Evolutionary conservation across 1,284 basidiomycete genomes (phyloP), one percentile per base, ranked within the genome.

Genomic region (Heterobasidion annosum): DNA sequence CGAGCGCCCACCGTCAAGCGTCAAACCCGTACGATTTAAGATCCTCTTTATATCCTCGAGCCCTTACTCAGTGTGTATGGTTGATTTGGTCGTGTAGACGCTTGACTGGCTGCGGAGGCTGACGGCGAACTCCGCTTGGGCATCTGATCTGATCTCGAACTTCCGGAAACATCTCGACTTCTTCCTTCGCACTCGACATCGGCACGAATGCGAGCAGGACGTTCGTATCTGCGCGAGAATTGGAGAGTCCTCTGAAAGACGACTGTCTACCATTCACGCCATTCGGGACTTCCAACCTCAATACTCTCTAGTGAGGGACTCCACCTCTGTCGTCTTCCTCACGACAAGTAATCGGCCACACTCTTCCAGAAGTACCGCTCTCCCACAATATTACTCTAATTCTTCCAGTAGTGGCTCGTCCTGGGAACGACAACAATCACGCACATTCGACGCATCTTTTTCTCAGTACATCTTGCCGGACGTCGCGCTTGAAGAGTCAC

Each of bases 401-500:
- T 47, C 46, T 25, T 15, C 54, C 34, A 45, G 48, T 13, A 55
- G 58, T 45, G 50, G 52, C 19, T 53, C 47, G 7, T 54, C 18
- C 16, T 59, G 58, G 58, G 48, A 44, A 18, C 54, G 58, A 10
- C 58, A 54, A 34, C 53, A 58, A 18, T 55, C 62, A 4, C 46
- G 52, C 18, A 44, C 52, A 32, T 49, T 60, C 40, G 52, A 54
- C 25, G 32, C 57, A 40, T 59, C 49, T 45, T 40, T 34, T 35
- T 52, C 53, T 18, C 54, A 54, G 5, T 35, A 59, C 43, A 49
- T 59, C 34, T 46, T 51, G 1, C 37, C 58, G 10, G 47, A 56
- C 6, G 51, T 48, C 4, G 54, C 52, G 45, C 44, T 57, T 35
- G 48, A 56, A 33, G 56, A 52, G 25, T 50, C 52, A 1, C 54